A percentile compares a stretch with the other conserved stretches of the same genome.
Evolutionary conservation across 306 rosid species (phyloP).

Genomic region (Glycyrrhiza uralensis): DNA sequence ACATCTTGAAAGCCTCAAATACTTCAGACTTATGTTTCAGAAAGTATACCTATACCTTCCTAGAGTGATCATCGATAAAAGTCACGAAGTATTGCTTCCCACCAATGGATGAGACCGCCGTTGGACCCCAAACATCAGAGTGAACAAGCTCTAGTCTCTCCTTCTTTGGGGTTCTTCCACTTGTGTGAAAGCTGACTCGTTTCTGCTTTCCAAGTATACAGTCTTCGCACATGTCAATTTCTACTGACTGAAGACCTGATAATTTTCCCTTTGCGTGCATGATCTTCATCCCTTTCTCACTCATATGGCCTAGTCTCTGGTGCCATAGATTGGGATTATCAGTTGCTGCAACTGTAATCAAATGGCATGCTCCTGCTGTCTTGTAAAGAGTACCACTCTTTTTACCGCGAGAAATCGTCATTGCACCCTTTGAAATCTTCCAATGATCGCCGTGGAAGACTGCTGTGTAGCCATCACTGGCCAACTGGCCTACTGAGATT

Average conservation of each 20-base stretch:
- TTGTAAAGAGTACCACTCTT: too few relatives aligned
- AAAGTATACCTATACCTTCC: background rate
- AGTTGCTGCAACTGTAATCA: background rate
- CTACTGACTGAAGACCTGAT: background rate
- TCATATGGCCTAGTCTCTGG: background rate
- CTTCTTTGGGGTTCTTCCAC: background rate
- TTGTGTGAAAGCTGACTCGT: background rate
- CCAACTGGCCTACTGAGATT: too few relatives aligned
- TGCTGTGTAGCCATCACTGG: too few relatives aligned
- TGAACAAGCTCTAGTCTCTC: too few relatives aligned
- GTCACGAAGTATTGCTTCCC: background rate
- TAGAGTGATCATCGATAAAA: background rate
- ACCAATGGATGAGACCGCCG: background rate
- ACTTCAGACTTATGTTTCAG: background rate
- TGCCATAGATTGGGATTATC: background rate
- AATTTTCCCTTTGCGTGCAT: background rate
- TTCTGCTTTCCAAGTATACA: background rate
- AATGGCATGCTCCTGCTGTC: background rate
- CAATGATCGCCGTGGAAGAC: too few relatives aligned
- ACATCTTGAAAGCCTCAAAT: background rate
- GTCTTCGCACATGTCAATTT: background rate
- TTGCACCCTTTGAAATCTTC: too few relatives aligned
- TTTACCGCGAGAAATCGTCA: too few relatives aligned
- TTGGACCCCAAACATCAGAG: too few relatives aligned
- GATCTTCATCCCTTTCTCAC: too few relatives aligned